Evolutionary conservation across 495 filamentous ascomycete genomes (phyloP).

Genomic region (Podospora anserina): DNA sequence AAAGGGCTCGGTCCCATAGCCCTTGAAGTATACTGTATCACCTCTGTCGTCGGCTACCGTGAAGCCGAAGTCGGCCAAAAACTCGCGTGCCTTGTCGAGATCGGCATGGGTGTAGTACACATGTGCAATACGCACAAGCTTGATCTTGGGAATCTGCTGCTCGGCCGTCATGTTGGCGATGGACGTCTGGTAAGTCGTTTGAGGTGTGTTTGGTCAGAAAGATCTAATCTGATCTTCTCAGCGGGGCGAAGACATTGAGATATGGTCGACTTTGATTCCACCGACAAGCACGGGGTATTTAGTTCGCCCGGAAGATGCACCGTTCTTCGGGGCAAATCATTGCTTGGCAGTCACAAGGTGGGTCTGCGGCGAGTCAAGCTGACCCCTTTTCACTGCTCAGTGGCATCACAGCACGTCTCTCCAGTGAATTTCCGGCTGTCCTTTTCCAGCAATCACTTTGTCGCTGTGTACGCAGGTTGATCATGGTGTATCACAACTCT

Average conservation of each 20-base stretch:
- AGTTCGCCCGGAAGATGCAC: too few relatives aligned
- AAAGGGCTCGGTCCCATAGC: slow-evolving; percentile 55
- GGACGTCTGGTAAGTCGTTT: neutral
- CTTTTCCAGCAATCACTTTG: neutral
- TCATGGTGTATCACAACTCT: too few relatives aligned
- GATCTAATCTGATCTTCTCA: neutral
- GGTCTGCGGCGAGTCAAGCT: neutral
- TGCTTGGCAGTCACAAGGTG: neutral
- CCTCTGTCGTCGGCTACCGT: slow-evolving; percentile 37
- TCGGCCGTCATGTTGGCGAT: neutral
- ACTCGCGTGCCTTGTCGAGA: slow-evolving; percentile 42
- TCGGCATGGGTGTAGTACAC: slow-evolving; percentile 52
- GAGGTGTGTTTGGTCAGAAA: neutral
- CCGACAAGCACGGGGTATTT: neutral
- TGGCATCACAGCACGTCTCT: neutral
- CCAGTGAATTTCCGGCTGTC: neutral
- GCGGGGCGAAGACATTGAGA: neutral
- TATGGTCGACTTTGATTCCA: neutral
- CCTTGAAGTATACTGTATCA: slow-evolving; percentile 50
- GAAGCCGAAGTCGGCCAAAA: slow-evolving; percentile 55
- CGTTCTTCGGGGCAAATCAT: neutral
- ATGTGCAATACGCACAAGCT: slow-evolving; percentile 48
- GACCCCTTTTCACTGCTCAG: neutral
- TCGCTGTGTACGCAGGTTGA: too few relatives aligned
- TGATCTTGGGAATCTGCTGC: slow-evolving; percentile 36